Conservation (phyloP, 192 early-diverging fungal genomes). For the Rhizoclosmatium sp. region DNA sequence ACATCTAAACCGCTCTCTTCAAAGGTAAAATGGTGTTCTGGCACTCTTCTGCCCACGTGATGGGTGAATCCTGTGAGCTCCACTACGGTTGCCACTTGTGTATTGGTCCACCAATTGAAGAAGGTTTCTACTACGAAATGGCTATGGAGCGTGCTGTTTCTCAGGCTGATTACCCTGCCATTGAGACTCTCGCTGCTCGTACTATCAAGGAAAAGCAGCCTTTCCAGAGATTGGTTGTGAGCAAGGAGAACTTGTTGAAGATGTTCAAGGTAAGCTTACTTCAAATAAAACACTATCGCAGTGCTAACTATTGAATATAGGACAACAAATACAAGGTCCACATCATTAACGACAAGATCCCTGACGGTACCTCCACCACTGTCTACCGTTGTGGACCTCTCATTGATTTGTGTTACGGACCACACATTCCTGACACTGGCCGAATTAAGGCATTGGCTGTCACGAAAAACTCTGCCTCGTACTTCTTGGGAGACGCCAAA, state of each 20-base stretch:
- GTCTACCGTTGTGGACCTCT: constrained; percentile 99
- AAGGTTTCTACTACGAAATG: constrained; percentile 99
- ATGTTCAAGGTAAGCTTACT: constrained; percentile 79
- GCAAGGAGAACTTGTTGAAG: constrained; percentile 89
- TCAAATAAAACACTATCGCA: background rate
- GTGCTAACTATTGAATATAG: constrained; percentile 17
- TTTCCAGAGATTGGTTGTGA: constrained; percentile 88
- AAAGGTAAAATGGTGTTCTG: constrained; percentile 91
- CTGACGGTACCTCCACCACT: constrained; percentile 91
- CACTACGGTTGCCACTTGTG: constrained; percentile 98
- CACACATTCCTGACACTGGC: constrained; percentile 94
- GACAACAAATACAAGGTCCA: constrained; percentile 98
- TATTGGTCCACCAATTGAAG: constrained; percentile 93
- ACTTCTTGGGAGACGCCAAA: constrained; percentile 96
- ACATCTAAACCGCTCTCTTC: background rate
- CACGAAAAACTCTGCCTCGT: constrained; percentile 96
- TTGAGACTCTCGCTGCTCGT: constrained; percentile 88
- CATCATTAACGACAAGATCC: constrained; percentile 90
- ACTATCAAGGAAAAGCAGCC: constrained; percentile 95
- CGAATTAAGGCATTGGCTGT: constrained; percentile 92
- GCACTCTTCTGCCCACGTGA: constrained; percentile 97
- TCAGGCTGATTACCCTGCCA: constrained; percentile 82
- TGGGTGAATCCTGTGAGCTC: constrained; percentile 96
- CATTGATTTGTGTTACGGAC: constrained; percentile 95
- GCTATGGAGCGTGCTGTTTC: constrained; percentile 79